Conservation (phyloP, 2,329 filamentous ascomycete species). For the Fusarium sp. region DNA sequence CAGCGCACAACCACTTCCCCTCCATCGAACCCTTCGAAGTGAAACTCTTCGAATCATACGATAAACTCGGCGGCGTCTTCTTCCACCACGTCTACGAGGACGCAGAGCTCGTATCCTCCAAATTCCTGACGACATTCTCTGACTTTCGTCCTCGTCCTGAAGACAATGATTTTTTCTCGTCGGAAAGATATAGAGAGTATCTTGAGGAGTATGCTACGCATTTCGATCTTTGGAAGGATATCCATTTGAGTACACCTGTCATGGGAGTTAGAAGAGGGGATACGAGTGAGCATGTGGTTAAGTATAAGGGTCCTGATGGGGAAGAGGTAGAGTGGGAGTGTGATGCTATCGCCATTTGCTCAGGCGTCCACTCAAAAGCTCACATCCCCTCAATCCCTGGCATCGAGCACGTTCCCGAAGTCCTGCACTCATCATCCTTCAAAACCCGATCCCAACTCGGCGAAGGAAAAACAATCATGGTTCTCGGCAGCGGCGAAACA, state of each 20-base stretch:
- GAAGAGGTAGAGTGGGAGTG: background rate
- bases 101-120: background rate
- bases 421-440: background rate
- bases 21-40: background rate
- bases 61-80: background rate
- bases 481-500: background rate
- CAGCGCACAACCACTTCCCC: background rate
- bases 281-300: background rate
- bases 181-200: background rate
- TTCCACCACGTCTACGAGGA: slow-evolving; percentile 2
- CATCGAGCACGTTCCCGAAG: background rate
- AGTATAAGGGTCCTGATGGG: background rate
- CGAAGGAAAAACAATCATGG: background rate
- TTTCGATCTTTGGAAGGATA: background rate
- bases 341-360: slow-evolving; percentile 4
- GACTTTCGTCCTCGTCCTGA: background rate
- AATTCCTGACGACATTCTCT: slow-evolving; percentile 2
- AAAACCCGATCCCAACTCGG: background rate
- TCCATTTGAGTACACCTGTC: background rate
- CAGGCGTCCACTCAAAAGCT: background rate
- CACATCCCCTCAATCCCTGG: background rate
- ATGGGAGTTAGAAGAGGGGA: background rate
- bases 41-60: background rate
- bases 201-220: background rate
- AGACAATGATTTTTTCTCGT: background rate